Evolutionary conservation across 1,284 basidiomycete species (phyloP), one percentile per base, ranked within the genome.

Genomic region (Rhodotorula sp.): DNA sequence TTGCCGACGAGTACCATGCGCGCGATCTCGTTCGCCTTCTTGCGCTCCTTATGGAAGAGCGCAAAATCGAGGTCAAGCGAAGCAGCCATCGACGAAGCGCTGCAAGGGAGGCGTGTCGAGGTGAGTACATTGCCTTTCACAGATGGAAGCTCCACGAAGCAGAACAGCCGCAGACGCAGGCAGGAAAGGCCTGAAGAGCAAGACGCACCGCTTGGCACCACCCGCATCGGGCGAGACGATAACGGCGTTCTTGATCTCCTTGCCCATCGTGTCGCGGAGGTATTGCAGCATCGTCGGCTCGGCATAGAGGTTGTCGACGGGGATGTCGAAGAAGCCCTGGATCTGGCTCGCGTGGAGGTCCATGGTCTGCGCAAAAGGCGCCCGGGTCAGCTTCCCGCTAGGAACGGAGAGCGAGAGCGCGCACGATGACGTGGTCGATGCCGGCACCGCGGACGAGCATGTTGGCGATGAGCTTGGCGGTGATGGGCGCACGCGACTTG

Each of bases 261-360:
- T 84, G 78, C 92, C 88, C 82, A 98, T 93, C 82, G 96, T 89
- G 70, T 92, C 91, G 73, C 93, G 89, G 80, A 99, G 94, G 83
- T 97, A 98, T 78, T 95, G 87, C 79, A 98, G 91, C 76, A 92
- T 91, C 54, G 96, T 96, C 21, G 97, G 97, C 82, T 99, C 97
- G 78, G 96, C 96, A 82, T 94, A 99, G 54, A 99, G 89, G 92
- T 97, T 97, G 86, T 99, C 96, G 74, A 99, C 96, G 27, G 97
- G 97, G n/a, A 98, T 96, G 82, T 99, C 96, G 82, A 99, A 99
- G 86, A 99, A 99, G 48, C 97, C 97, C 83, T 99, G 95, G 76
- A 97, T 97, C 81, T 97, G 95, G n/a, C 92, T 94, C 60, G 95
- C 94, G 81, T 97, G 94, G 78, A 97, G 84, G 83, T 97, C 95